These are phyloP conservation scores for Scheffersomyces stambukii DNA, from an alignment of 1,139 yeast species.

Conservation along the genomic window DNA sequence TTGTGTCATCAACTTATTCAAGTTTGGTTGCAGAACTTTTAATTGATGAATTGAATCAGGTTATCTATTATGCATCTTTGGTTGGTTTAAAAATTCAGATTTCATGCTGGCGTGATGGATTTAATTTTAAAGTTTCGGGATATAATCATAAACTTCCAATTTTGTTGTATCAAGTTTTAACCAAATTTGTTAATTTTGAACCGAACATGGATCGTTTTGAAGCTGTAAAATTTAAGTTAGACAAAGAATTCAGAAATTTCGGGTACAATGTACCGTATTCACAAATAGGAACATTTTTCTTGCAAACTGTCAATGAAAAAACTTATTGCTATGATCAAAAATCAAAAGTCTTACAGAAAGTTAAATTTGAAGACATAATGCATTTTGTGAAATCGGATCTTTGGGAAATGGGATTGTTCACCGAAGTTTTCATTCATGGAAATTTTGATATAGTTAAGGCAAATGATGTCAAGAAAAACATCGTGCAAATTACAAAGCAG, in stretches of 20 bases:
- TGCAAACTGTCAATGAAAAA: slow-evolving; percentile 64
- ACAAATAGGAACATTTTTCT: slow-evolving; percentile 64
- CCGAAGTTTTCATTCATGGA: slow-evolving; percentile 77
- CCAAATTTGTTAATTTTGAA: slow-evolving; percentile 47
- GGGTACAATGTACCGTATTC: slow-evolving; percentile 72
- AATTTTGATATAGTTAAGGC: slow-evolving; percentile 63
- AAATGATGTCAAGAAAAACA: slow-evolving; percentile 17
- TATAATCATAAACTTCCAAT: slow-evolving; percentile 76
- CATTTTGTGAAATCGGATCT: slow-evolving; percentile 37
- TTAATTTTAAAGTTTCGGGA: slow-evolving; percentile 66
- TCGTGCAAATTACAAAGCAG: slow-evolving; percentile 17
- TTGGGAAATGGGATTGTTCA: slow-evolving; percentile 48
- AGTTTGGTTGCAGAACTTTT: slow-evolving; percentile 64
- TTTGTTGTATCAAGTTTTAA: slow-evolving; percentile 57
- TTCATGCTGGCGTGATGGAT: slow-evolving; percentile 63
- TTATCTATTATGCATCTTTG: slow-evolving; percentile 77
- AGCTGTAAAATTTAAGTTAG: slow-evolving; percentile 58
- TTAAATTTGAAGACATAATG: slow-evolving; percentile 49
- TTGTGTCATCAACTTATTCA: slow-evolving; percentile 54
- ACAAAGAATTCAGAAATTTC: slow-evolving; percentile 63
- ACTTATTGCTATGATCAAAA: slow-evolving; percentile 65
- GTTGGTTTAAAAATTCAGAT: slow-evolving; percentile 70
- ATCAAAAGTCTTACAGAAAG: slow-evolving; percentile 41
- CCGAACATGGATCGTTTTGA: slow-evolving; percentile 60
- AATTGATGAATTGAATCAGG: slow-evolving; percentile 71